A percentile compares a stretch with the other conserved stretches of the same genome.
phyloP scores from a whole-genome alignment of 306 rosid species.

The Dryas drummondii region DNA sequence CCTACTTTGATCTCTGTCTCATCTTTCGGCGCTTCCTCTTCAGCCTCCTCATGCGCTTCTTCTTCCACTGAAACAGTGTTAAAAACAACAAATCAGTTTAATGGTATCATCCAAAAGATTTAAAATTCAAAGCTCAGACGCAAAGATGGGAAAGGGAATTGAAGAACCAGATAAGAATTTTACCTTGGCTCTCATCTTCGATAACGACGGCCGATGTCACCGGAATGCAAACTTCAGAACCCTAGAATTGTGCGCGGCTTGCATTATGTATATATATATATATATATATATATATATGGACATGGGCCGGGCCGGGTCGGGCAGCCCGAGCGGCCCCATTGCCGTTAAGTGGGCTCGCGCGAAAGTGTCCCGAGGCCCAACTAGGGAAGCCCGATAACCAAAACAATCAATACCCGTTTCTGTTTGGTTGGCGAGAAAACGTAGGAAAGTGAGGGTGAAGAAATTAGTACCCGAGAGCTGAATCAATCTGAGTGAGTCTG shows the following conservation, averaged over 20 bases:
- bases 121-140: background rate
- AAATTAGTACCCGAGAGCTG: background rate
- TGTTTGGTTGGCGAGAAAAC: background rate
- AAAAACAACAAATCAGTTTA: too few species aligned
- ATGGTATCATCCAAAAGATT: too few species aligned
- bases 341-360: too few species aligned
- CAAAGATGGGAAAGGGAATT: background rate
- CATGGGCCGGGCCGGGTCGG: background rate
- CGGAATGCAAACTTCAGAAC: background rate
- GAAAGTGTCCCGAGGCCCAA: too few species aligned
- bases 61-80: conserved; percentile 67
- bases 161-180: background rate
- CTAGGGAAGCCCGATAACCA: background rate
- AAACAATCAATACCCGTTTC: background rate
- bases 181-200: conserved; percentile 40
- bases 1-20: conserved; percentile 92
- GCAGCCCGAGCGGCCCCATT: too few species aligned
- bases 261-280: background rate
- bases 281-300: background rate
- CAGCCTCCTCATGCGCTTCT: conserved; percentile 96
- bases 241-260: background rate
- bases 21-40: conserved; percentile 98
- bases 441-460: background rate
- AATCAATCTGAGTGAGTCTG: background rate
- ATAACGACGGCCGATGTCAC: background rate